Base-by-base conservation (phyloP, 257 asterid genomes). In the Sherardia arvensis region DNA sequence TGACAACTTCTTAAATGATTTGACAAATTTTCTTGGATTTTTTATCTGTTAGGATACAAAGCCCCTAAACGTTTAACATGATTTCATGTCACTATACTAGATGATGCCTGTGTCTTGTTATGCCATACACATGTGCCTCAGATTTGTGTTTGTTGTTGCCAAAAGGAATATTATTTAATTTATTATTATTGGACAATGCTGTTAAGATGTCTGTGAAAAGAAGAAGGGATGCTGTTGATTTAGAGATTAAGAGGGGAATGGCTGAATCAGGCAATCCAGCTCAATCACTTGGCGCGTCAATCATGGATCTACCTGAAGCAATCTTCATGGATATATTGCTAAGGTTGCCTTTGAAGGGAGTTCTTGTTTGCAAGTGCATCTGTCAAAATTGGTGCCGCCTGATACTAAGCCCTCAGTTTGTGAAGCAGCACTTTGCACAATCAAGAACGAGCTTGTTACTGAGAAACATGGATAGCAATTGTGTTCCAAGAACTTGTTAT, bases 401-500 rank as follows among this genome's bases (percentile, higher is more conserved):
- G 26, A 59, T 68, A 23, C 30, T 55, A 1, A 49, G 55, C 18
- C 40, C 66, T 59, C 38, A 21, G 60, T 68, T 68, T 59, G 72
- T 60, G 59, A n/a, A 49, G 48, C 7, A 59, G 49, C 66, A 68
- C 53, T 68, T 59, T 59, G 60, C 49, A 68, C 53, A 11, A 20
- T 47, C 72, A 11, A 54, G 36, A 8, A 53, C 51, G 1, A 43
- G 34, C 61, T 47, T 60, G 25, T 27, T 68, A 4, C 26, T 68
- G 5, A 45, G 66, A 64, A 59, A 51, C 33, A n/a, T 68, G 33
- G 59, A 49, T 8, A 49, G 28, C 3, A n/a, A 20, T 4, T 30
- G 53, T 68, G 66, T 68, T 17, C 59, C 66, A 21, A 68, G 72
- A 60, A 29, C 28, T 10, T 43, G 36, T 28, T 59, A 67, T 53